Base-by-base conservation (phyloP, 257 asterid species). In the Solanum appendiculatum region DNA sequence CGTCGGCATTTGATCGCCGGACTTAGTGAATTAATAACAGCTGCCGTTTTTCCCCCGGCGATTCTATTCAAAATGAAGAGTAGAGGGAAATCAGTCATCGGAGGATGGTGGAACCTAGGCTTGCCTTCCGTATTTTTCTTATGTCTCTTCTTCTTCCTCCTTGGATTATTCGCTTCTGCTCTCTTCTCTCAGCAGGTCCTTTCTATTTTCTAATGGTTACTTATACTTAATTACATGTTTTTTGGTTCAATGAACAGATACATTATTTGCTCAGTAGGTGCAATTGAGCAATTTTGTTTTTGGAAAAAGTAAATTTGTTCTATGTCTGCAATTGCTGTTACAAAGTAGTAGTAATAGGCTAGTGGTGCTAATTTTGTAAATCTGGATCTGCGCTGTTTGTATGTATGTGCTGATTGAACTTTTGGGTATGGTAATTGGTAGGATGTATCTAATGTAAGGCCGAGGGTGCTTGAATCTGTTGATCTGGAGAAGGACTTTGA, bases 101-200 rank as follows among this genome's bases (percentile, higher is more conserved):
- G 75, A 16, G 75, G 86, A 21, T 87, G 73, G 89, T 16, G 83
- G 86, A 81, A 25, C 89, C 39, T 81, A 46, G 83, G 86, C 37
- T 82, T 87, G n/a, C 86, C 89, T 34, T 48, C 48, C 12, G 74
- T 87, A 6, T 87, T 87, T 33, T 73, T 87, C 33, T 66, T 87
- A 13, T 87, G 89, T 48, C 86, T 87, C 42, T 87, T 82, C 86
- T 87, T 87, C 83, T 87, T 87, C 86, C 89, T 87, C n/a, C 86
- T 77, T 5, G 89, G 89, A 6, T 87, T 87, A 6, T 82, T 87
- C 74, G 86, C 83, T 27, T 87, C 86, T 60, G 31, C 70, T 8
- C 86, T 82, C 69, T 82, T 87, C 73, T 87, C 86, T 81, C 86
- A 64, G 16, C 86, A 87, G 86, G 89, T 81, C 29, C 20, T 7